phyloP scores from a whole-genome alignment of 208 protist species.

The Vickermania ingenoplastis region DNA sequence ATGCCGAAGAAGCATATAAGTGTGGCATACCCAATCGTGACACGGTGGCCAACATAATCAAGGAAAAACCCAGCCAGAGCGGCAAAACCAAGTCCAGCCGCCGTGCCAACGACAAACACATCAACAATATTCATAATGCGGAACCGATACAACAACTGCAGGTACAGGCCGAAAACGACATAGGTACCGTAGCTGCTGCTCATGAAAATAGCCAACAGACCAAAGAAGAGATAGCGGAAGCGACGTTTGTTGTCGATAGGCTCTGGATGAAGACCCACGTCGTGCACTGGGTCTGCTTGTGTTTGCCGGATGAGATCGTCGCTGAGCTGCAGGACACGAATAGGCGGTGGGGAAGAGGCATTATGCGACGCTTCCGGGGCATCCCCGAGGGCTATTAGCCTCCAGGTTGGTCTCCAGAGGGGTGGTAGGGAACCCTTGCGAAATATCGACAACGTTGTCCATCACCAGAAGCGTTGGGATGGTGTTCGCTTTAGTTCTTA shows the following conservation, averaged over 20 bases:
- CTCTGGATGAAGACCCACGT: too few species aligned
- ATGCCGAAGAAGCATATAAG: slow-evolving; percentile 19
- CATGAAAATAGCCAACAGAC: slow-evolving; percentile 19
- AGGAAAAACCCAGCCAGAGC: slow-evolving; percentile 21
- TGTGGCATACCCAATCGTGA: slow-evolving; percentile 8
- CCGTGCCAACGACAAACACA: slow-evolving; percentile 18
- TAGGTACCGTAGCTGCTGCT: slow-evolving; percentile 19
- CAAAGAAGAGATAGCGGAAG: slow-evolving; percentile 27
- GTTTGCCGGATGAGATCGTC: too few species aligned
- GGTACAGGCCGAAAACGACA: slow-evolving; percentile 24
- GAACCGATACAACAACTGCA: slow-evolving; percentile 19
- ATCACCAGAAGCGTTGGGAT: too few species aligned
- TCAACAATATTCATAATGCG: slow-evolving; percentile 12
- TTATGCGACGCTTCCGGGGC: too few species aligned
- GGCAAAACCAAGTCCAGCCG: slow-evolving; percentile 12
- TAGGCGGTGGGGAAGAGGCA: too few species aligned
- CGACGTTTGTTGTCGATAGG: slow-evolving; percentile 26
- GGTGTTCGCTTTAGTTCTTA: too few species aligned
- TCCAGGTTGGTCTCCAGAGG: too few species aligned
- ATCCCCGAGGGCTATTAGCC: too few species aligned
- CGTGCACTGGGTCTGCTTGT: too few species aligned
- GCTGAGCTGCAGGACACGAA: too few species aligned
- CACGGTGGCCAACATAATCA: slow-evolving; percentile 24
- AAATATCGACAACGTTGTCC: too few species aligned
- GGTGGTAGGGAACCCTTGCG: too few species aligned